Evolutionary conservation across 345 rosid genomes (phyloP).

Genomic region (Gossypium mustelinum): DNA sequence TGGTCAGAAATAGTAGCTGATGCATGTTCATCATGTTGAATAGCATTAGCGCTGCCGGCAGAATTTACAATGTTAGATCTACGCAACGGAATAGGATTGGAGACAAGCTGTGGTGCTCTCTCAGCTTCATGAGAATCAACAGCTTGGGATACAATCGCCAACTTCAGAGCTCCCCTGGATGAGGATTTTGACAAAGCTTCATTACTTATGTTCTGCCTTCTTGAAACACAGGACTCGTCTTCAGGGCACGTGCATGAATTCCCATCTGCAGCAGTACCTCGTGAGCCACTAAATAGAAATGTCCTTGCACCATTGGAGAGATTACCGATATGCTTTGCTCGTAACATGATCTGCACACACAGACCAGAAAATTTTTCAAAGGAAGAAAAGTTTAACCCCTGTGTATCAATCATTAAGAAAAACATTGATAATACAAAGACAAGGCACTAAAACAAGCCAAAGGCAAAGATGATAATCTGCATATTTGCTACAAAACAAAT

Average conservation of each 20-base stretch:
- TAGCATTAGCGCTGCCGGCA: conserved; percentile 38
- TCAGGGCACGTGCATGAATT: conserved; percentile 65
- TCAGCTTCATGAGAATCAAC: conserved; percentile 8
- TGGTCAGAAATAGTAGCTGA: conserved; percentile 61
- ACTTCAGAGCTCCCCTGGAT: conserved; percentile 29
- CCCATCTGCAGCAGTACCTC: conserved; percentile 61
- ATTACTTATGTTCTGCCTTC: conserved; percentile 44
- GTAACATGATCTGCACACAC: conserved; percentile 57
- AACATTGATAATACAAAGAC: too few species aligned
- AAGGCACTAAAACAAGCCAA: neutral
- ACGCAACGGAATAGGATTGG: conserved; percentile 36
- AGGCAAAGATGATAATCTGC: neutral
- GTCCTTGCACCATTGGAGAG: conserved; percentile 73
- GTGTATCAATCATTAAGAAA: neutral
- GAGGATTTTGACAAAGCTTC: conserved; percentile 32
- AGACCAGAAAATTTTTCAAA: conserved; percentile 10
- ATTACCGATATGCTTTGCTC: conserved; percentile 63
- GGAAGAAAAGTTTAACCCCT: neutral
- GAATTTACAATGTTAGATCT: conserved; percentile 47
- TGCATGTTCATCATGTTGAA: conserved; percentile 33
- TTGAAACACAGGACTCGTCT: conserved; percentile 67
- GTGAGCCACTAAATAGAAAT: conserved; percentile 59
- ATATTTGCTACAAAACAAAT: neutral
- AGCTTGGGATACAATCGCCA: conserved; percentile 36
- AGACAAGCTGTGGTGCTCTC: conserved; percentile 30